Conservation (phyloP, 1,284 basidiomycete species). For the Dichomitus squalens region DNA sequence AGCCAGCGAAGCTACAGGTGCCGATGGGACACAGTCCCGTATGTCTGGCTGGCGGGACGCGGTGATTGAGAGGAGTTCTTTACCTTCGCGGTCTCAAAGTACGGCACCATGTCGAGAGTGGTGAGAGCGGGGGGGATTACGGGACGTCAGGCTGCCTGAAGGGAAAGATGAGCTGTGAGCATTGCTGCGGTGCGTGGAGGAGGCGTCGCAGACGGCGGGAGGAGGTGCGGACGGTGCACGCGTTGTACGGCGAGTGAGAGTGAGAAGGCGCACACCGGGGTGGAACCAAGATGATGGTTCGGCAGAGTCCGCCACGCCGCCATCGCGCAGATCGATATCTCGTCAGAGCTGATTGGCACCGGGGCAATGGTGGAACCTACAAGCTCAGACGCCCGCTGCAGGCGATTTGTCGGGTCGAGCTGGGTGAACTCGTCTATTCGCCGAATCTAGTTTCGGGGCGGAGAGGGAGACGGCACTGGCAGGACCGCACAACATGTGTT, state of each 20-base stretch:
- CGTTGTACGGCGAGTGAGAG: not conserved
- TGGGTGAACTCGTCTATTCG: not conserved
- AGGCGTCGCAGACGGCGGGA: not conserved
- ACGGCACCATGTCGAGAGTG: conserved; percentile 52
- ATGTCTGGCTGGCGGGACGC: conserved; percentile 11
- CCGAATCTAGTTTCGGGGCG: too few species aligned
- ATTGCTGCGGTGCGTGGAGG: conserved; percentile 3
- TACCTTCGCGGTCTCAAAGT: conserved; percentile 84
- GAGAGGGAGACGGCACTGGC: not conserved
- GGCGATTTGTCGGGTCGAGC: not conserved
- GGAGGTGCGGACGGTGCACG: not conserved
- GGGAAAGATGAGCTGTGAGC: not conserved
- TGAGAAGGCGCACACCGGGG: not conserved
- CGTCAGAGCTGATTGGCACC: conserved; percentile 20
- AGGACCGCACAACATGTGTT: not conserved
- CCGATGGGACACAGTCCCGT: conserved; percentile 14
- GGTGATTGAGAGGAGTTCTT: conserved; percentile 20
- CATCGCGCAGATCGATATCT: conserved; percentile 28
- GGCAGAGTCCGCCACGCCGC: conserved; percentile 12
- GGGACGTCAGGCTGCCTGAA: not conserved
- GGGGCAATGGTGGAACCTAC: conserved; percentile 6
- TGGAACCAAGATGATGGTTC: conserved; percentile 3
- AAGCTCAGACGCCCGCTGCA: not conserved
- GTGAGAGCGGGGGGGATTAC: not conserved
- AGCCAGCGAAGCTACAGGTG: conserved; percentile 20